Percentiles rank a stretch among this genome's conserved stretches.
These are phyloP conservation scores for Trichoderma koningii DNA, from an alignment of 2,329 filamentous ascomycete genomes.

Conservation along the genomic window DNA sequence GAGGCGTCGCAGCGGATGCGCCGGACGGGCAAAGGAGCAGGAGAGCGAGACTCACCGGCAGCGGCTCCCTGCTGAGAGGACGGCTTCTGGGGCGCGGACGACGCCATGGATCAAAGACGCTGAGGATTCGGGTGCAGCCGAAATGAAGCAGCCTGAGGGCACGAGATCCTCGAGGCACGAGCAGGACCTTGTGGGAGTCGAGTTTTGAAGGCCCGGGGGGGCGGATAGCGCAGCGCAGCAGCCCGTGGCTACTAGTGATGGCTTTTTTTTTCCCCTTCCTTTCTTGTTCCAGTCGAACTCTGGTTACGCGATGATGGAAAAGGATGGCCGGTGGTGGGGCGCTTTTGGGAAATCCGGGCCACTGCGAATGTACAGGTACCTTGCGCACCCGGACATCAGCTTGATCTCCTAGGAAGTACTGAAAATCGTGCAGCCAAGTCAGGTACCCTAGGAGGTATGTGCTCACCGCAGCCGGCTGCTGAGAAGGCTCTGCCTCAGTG, in stretches of 20 bases:
- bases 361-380: constrained; percentile 6
- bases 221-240: constrained; percentile 22
- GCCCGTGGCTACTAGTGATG: constrained; percentile 17
- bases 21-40: constrained; percentile 4
- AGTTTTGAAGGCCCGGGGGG: constrained; percentile 25
- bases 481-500: background rate
- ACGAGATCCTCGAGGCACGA: constrained; percentile 5
- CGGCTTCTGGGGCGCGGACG: constrained; percentile 26
- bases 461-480: background rate
- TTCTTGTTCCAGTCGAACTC: background rate
- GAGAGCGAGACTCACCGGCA: constrained; percentile 27
- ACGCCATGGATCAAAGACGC: constrained; percentile 27
- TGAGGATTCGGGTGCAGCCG: background rate
- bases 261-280: constrained; percentile 8
- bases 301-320: constrained; percentile 20
- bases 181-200: constrained; percentile 21
- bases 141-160: constrained; percentile 1
- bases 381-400: no score
- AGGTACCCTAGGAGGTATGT: background rate
- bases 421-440: background rate
- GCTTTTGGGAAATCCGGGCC: background rate
- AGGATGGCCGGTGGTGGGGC: constrained; percentile 24
- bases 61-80: constrained; percentile 27
- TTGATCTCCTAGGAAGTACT: background rate
- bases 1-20: constrained; percentile 15